Conservation (phyloP, 2,329 filamentous ascomycete species). For the Coleophoma crateriformis region DNA sequence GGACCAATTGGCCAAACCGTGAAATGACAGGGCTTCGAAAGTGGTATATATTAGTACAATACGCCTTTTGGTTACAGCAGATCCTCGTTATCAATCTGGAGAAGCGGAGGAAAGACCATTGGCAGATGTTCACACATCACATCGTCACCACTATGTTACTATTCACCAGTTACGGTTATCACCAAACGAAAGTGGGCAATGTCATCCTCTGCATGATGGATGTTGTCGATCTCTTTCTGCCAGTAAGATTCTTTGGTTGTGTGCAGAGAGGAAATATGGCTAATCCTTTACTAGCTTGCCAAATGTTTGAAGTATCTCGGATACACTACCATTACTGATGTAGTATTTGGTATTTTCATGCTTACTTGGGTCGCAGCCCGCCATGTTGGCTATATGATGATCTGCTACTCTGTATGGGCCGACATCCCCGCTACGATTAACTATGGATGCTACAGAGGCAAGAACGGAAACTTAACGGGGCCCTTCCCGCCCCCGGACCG, state of each 20-base stretch:
- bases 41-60: conserved; percentile 84
- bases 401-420: conserved; percentile 77
- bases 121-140: conserved; percentile 94
- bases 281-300: conserved; percentile 52
- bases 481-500: conserved; percentile 45
- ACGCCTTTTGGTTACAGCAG: conserved; percentile 91
- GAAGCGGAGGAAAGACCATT: conserved; percentile 88
- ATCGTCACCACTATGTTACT: conserved; percentile 82
- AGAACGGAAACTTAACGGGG: conserved; percentile 46
- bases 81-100: conserved; percentile 93
- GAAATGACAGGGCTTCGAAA: conserved; percentile 73
- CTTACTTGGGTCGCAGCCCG: conserved; percentile 77
- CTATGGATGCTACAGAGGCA: conserved; percentile 66
- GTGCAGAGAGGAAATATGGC: neutral
- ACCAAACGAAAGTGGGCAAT: conserved; percentile 82
- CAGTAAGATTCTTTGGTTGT: conserved; percentile 47
- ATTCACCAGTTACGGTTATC: conserved; percentile 77
- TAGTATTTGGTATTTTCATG: conserved; percentile 81
- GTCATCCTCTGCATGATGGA: conserved; percentile 92
- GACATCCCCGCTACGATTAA: conserved; percentile 58
- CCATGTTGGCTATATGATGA: conserved; percentile 72
- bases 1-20: conserved; percentile 78
- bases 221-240: conserved; percentile 80
- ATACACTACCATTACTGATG: conserved; percentile 70
- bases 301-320: conserved; percentile 92